Percentiles rank a stretch among this genome's conserved stretches.
Evolutionary conservation across 257 asterid genomes (phyloP).

Genomic region (Asclepias syriaca): DNA sequence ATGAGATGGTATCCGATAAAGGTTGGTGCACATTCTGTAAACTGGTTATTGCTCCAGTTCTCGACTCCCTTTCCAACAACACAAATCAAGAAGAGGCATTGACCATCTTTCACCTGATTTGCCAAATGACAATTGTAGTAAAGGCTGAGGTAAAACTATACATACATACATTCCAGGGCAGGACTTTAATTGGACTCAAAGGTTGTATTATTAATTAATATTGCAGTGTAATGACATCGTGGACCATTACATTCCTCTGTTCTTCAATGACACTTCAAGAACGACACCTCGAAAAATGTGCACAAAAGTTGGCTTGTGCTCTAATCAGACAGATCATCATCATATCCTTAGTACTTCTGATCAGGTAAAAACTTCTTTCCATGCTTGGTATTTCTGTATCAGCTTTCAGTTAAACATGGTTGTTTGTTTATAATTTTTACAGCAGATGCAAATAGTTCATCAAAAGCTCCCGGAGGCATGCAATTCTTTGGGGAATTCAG

Average conservation of each 20-base stretch:
- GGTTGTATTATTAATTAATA: no score
- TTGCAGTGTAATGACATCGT: constrained; percentile 72
- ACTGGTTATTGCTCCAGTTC: constrained; percentile 52
- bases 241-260: constrained; percentile 77
- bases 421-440: constrained; percentile 14
- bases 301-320: constrained; percentile 55
- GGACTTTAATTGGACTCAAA: not conserved
- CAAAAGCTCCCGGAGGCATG: constrained; percentile 83
- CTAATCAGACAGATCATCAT: not conserved
- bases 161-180: no score
- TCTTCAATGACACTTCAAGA: constrained; percentile 56
- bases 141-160: constrained; percentile 48
- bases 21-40: constrained; percentile 58
- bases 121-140: constrained; percentile 51
- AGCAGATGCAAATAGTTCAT: constrained; percentile 52
- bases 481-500: constrained; percentile 39
- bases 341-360: no score
- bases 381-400: no score
- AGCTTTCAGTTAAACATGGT: no score
- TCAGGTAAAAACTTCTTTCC: no score
- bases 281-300: constrained; percentile 54
- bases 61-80: constrained; percentile 50
- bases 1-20: constrained; percentile 27
- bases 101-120: constrained; percentile 52
- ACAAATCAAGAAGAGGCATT: constrained; percentile 60